Evolutionary conservation across 2,329 filamentous ascomycete species (phyloP).

Genomic region (Apiospora sp.): DNA sequence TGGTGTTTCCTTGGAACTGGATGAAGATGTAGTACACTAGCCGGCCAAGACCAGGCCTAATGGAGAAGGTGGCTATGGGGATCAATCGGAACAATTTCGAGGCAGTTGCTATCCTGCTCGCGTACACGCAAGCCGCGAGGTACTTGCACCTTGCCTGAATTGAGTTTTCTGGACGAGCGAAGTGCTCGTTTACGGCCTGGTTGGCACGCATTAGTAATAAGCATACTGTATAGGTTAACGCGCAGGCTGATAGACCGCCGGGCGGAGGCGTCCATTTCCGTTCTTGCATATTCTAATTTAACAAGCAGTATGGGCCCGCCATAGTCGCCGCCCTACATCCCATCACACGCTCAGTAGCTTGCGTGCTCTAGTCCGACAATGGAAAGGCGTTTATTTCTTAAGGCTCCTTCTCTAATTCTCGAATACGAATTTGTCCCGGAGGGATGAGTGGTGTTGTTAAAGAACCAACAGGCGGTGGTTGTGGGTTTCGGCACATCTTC

Average conservation of each 20-base stretch:
- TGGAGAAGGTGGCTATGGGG: conserved; percentile 16
- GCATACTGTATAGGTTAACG: not conserved
- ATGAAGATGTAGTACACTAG: conserved; percentile 17
- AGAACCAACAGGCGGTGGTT: conserved; percentile 15
- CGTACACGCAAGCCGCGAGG: not conserved
- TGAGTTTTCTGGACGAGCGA: not conserved
- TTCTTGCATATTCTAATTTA: conserved; percentile 21
- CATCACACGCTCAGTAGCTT: conserved; percentile 6
- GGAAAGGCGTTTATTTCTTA: conserved; percentile 1
- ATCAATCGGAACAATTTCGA: conserved; percentile 18
- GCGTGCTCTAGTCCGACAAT: conserved; percentile 2
- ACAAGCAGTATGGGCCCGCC: conserved; percentile 7
- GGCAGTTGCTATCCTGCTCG: not conserved
- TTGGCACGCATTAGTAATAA: not conserved
- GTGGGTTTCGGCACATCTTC: conserved; percentile 10
- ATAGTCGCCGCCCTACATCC: conserved; percentile 2
- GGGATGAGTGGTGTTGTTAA: not conserved
- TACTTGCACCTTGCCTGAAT: not conserved
- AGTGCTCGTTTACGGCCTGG: not conserved
- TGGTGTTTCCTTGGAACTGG: conserved; percentile 19
- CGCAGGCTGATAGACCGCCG: not conserved
- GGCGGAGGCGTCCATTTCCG: conserved; percentile 21
- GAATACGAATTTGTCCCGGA: conserved; percentile 17
- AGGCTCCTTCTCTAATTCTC: not conserved
- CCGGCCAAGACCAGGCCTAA: not conserved